Percentiles rank a stretch among this genome's conserved stretches.
Evolutionary conservation across 2,329 filamentous ascomycete genomes (phyloP).

Genomic region (Xylariales sp.): DNA sequence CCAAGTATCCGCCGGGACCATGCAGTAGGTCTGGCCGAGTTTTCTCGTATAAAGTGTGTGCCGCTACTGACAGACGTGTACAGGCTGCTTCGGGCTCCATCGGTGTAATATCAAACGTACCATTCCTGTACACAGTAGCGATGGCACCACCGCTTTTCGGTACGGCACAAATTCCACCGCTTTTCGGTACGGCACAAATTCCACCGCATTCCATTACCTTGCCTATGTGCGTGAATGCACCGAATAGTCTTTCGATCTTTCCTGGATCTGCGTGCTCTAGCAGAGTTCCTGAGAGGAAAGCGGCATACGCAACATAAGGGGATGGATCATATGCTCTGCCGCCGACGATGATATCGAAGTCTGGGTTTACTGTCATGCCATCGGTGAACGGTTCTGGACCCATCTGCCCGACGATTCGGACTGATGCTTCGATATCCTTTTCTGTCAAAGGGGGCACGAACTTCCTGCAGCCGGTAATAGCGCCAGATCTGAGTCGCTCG

Average conservation of each 20-base stretch:
- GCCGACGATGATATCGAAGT: constrained; percentile 40
- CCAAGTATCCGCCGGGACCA: constrained; percentile 45
- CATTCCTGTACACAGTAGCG: constrained; percentile 34
- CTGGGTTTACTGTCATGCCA: constrained; percentile 22
- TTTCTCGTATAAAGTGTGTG: constrained; percentile 53
- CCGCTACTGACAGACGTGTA: constrained; percentile 44
- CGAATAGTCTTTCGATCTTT: constrained; percentile 18
- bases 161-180: constrained; percentile 35
- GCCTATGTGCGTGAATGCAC: constrained; percentile 45
- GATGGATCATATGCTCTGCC: constrained; percentile 39
- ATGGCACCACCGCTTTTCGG: constrained; percentile 41
- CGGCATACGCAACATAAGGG: constrained; percentile 33
- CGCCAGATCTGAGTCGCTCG: constrained; percentile 23
- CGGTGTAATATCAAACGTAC: constrained; percentile 43
- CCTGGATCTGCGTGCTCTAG: constrained; percentile 10
- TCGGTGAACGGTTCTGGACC: constrained; percentile 37
- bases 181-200: constrained; percentile 43
- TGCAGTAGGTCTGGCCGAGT: constrained; percentile 42
- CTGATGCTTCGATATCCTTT: constrained; percentile 31
- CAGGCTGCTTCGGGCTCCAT: constrained; percentile 34
- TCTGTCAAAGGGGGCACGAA: constrained; percentile 35
- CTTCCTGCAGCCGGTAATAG: constrained; percentile 32
- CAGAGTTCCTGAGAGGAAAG: constrained; percentile 19
- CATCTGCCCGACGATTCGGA: constrained; percentile 37
- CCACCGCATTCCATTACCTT: constrained; percentile 53